Evolutionary conservation across 768 basidiomycete genomes (phyloP), one percentile per base, ranked within the genome.

Genomic region (Boletellus sp.): DNA sequence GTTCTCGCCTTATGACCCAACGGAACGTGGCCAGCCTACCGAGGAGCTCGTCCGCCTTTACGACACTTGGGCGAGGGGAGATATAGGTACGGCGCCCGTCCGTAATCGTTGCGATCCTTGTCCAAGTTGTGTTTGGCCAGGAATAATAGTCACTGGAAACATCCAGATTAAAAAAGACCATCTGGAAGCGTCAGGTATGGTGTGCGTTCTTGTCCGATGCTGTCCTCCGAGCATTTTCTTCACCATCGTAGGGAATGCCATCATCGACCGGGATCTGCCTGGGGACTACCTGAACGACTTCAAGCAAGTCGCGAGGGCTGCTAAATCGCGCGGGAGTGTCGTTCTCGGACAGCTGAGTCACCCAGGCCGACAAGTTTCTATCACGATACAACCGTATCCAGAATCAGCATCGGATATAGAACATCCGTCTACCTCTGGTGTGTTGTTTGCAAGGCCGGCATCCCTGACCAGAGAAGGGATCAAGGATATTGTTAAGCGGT

Each of bases 401-500:
- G 67, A 70, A 50, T 67, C 67, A 3, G 31, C 67, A 1, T 69
- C 69, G n/a, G 65, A 63, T 38, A 56, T 69, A 20, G 67, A 70
- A 43, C 67, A 70, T 35, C 69, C 64, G 3, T 58, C 69, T n/a
- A 52, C 56, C 10, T 69, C 61, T 1, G 69, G 69, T 3, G 58
- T 70, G 15, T 40, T 61, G 43, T 68, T 70, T 36, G 65, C 65
- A 28, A 45, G 61, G 41, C 67, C 67, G 11, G 59, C 57, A 3
- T 69, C 74, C 1, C 62, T 84, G 32, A 78, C 76, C 0, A 64
- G 61, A 0, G 62, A 59, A 0, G 83, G 83, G 41, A 78, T 84
- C 42, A 57, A 68, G 36, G 76, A 81, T 47, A 78, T 78, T 49
- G 62, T 78, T 19, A 31, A 67, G n/a, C 64, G 76, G 11, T 86